These are phyloP conservation scores for Sparassis latifolia DNA, from an alignment of 1,284 basidiomycete species.

Conservation along the genomic window DNA sequence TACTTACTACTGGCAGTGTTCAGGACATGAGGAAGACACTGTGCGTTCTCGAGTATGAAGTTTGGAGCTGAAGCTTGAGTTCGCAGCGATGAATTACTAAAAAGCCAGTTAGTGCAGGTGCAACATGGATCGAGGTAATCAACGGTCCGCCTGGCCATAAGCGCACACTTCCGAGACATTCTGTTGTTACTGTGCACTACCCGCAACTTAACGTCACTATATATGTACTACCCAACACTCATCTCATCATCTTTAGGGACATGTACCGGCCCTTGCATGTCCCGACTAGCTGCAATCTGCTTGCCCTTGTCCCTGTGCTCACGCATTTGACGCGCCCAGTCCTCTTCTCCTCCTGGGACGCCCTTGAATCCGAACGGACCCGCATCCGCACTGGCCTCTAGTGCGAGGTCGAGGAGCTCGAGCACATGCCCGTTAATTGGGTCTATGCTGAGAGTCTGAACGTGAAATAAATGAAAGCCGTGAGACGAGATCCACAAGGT, in stretches of 20 bases:
- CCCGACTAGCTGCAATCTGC: constrained; percentile 5
- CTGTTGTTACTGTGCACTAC: no score
- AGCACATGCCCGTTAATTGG: constrained; percentile 85
- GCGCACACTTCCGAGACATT: no score
- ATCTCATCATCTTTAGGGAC: constrained; percentile 11
- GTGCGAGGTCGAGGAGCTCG: constrained; percentile 79
- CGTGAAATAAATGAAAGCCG: background rate
- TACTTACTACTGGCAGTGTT: no score
- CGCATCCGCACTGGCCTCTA: constrained; percentile 38
- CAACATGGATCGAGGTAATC: no score
- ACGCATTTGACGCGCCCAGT: constrained; percentile 25
- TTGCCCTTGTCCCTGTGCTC: constrained; percentile 25
- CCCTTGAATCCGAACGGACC: constrained; percentile 18
- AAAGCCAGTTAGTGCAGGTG: no score
- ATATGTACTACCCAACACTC: background rate
- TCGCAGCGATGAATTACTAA: no score
- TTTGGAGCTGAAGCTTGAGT: no score
- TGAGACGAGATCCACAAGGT: background rate
- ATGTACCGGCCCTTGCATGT: background rate
- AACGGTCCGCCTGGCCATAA: no score
- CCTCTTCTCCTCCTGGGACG: constrained; percentile 21
- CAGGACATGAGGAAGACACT: no score
- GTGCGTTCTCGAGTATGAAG: no score
- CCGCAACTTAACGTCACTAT: no score
- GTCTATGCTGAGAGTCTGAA: constrained; percentile 73